These are phyloP conservation scores for Pochonia chlamydosporia DNA, from an alignment of 2,329 filamentous ascomycete genomes.

Conservation along the genomic window DNA sequence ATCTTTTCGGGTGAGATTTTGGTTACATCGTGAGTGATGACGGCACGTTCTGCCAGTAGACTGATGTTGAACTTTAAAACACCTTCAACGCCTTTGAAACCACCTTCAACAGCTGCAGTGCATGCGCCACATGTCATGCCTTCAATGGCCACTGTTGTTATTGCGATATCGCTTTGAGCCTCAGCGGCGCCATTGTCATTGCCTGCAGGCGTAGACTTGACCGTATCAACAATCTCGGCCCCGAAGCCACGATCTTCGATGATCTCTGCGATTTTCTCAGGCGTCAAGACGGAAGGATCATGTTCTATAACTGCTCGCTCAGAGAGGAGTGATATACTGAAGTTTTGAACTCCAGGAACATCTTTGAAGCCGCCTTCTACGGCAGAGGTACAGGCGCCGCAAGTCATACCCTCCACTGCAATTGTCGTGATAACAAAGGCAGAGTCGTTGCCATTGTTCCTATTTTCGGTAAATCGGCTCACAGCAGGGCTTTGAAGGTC, in stretches of 20 bases:
- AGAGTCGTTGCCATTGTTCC: slow-evolving; percentile 32
- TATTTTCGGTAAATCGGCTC: slow-evolving; percentile 28
- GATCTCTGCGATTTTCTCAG: slow-evolving; percentile 49
- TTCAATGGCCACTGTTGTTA: slow-evolving; percentile 82
- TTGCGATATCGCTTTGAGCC: slow-evolving; percentile 41
- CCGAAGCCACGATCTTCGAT: slow-evolving; percentile 74
- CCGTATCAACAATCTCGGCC: slow-evolving; percentile 70
- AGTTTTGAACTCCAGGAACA: slow-evolving; percentile 64
- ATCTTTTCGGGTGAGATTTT: slow-evolving; percentile 70
- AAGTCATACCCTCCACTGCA: slow-evolving; percentile 83
- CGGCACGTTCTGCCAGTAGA: slow-evolving; percentile 83
- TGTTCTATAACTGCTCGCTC: slow-evolving; percentile 84
- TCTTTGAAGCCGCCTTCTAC: slow-evolving; percentile 76
- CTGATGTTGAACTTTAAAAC: slow-evolving; percentile 91
- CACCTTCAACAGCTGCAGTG: slow-evolving; percentile 82
- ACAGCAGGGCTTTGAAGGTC: slow-evolving; percentile 57
- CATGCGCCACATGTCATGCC: slow-evolving; percentile 98
- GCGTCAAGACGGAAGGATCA: slow-evolving; percentile 51
- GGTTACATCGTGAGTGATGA: slow-evolving; percentile 74
- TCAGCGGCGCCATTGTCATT: slow-evolving; percentile 22
- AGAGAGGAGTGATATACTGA: slow-evolving; percentile 78
- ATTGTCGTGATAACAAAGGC: slow-evolving; percentile 63
- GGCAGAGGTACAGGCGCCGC: slow-evolving; percentile 81
- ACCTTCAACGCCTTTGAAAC: slow-evolving; percentile 72
- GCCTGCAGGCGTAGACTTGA: slow-evolving; percentile 31